Base-by-base conservation (phyloP, 306 rosid genomes). In the Urtica urens region DNA sequence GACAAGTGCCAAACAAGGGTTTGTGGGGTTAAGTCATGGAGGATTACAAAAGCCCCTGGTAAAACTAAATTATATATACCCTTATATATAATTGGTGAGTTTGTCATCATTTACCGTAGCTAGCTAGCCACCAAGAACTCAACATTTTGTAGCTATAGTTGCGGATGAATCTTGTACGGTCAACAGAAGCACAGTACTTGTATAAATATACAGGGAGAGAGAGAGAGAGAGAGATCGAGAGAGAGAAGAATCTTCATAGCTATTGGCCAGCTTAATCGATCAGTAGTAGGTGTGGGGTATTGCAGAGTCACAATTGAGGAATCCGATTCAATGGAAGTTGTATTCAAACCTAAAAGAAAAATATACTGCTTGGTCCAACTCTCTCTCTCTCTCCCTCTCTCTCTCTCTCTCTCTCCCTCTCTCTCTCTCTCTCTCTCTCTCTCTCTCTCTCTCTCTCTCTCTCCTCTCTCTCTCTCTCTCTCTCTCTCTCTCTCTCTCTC, bases 361-460 rank as follows among this genome's bases (percentile, higher is more conserved):
- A 51, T 49, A 38, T 62, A 51, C 23, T 35, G 15, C 54, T 52
- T 54, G 74, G 67, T 52, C 70, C 74, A 33, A 49, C 23, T 14
- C 26, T 16, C 15, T 9, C 18, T 25, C 15, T 25, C 1, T 9
- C 4, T 45, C 4, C 6, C 3, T 18, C 20, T 43, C 23, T 57
- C 40, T 63, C 71, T 67, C 24, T 76, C 71, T 72, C 74, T 78
- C 69, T 73, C 64, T 67, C 69, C 71, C 64, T 11, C 44, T 54
- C 60, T 51, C 52, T 69, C 61, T 64, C 73, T 55, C 18, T 39
- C 21, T 4, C 54, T 49, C 50, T 50, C 35, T 10, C 26, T 31
- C 14, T 21, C 11, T 15, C 41, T 46, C 15, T 19, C 9, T n/a
- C 35, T 19, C 16, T n/a, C n/a, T n/a, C n/a, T n/a, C n/a, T n/a